These are phyloP conservation scores for Populus hybrid DNA, from an alignment of 441 rosid species.

Conservation along the genomic window DNA sequence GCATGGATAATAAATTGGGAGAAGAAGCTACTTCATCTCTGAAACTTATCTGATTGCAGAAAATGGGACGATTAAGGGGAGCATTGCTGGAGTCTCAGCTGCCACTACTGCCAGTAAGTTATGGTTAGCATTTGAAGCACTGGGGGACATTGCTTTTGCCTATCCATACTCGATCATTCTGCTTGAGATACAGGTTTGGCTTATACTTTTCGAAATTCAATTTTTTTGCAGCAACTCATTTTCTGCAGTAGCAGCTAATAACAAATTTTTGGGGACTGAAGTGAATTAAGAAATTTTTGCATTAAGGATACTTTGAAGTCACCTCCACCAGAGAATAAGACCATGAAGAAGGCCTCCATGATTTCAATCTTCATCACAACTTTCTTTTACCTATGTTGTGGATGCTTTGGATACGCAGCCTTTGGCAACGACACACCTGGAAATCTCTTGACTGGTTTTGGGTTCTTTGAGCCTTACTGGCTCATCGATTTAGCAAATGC, in stretches of 20 bases:
- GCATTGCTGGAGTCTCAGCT: slow-evolving; percentile 53
- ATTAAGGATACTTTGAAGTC: slow-evolving; percentile 34
- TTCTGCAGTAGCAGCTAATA: neutral
- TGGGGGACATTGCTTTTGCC: too few relatives aligned
- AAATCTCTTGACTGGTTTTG: slow-evolving; percentile 62
- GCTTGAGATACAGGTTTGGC: slow-evolving; percentile 70
- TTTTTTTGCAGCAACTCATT: neutral
- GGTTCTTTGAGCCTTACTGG: neutral
- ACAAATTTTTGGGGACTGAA: neutral
- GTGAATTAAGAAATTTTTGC: neutral
- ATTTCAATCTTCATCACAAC: slow-evolving; percentile 24
- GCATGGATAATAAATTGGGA: neutral
- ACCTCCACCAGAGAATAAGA: slow-evolving; percentile 29
- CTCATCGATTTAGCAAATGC: neutral
- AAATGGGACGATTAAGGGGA: slow-evolving; percentile 53
- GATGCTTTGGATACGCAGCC: slow-evolving; percentile 49
- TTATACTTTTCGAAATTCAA: neutral
- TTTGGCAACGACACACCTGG: slow-evolving; percentile 62
- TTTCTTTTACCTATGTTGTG: slow-evolving; percentile 30
- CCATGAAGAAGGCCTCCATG: slow-evolving; percentile 32
- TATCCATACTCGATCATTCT: slow-evolving; percentile 60
- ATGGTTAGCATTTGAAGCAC: slow-evolving; percentile 54
- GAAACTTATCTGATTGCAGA: slow-evolving; percentile 30
- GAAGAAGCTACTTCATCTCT: neutral
- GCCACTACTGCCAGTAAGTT: slow-evolving; percentile 41